A percentile compares a stretch with the other conserved stretches of the same genome.
phyloP scores from a whole-genome alignment of 2,329 filamentous ascomycete genomes.

The Nigrospora oryzae region DNA sequence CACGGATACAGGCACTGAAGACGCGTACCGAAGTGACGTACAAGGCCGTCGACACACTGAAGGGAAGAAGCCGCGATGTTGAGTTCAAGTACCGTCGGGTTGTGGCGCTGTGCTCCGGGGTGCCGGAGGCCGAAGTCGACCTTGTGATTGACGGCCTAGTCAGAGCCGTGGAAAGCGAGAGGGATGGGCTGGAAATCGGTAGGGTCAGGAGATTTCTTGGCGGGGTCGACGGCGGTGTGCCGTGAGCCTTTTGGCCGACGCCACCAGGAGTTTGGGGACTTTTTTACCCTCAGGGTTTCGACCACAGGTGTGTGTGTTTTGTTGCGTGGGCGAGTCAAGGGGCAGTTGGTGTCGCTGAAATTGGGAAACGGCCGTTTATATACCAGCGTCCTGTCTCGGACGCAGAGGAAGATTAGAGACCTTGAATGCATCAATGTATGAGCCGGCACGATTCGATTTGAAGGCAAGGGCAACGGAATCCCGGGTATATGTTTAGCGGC shows the following conservation, averaged over 20 bases:
- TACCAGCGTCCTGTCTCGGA: no score
- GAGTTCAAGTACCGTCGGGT: constrained; percentile 85
- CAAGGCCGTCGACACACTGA: constrained; percentile 60
- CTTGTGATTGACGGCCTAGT: constrained; percentile 70
- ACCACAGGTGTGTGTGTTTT: no score
- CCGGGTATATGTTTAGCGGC: no score
- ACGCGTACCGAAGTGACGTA: constrained; percentile 59
- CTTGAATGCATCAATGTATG: no score
- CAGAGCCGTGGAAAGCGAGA: constrained; percentile 84
- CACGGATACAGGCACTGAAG: constrained; percentile 62
- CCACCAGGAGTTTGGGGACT: no score
- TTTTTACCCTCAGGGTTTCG: no score
- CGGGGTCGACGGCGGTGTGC: constrained; percentile 60
- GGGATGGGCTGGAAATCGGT: constrained; percentile 64
- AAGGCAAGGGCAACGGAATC: no score
- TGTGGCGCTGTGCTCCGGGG: constrained; percentile 77
- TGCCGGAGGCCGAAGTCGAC: constrained; percentile 72
- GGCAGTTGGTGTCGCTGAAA: no score
- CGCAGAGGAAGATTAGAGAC: no score
- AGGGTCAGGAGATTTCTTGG: constrained; percentile 72
- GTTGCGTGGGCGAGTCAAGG: no score
- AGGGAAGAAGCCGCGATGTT: constrained; percentile 72
- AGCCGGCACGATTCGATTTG: no score
- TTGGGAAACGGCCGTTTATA: no score
- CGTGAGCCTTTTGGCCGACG: constrained; percentile 14